Evolutionary conservation across 2,329 filamentous ascomycete species (phyloP), one percentile per base, ranked within the genome.

Genomic region (Sporothrix brunneoviolacea): DNA sequence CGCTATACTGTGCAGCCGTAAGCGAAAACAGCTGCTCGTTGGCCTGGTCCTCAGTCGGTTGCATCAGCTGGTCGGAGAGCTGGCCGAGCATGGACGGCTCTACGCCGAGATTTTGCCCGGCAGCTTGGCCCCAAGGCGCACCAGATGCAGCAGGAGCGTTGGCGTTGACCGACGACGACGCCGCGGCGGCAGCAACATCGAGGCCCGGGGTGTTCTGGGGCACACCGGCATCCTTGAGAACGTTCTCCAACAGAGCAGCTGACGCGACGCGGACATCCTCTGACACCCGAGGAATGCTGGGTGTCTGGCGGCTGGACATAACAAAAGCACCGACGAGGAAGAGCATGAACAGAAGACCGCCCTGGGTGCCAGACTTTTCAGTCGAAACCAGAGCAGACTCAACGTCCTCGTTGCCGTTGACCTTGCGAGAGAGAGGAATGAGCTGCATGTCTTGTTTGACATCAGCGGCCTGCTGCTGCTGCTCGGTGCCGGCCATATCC

Each of bases 251-350:
- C 18, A 93, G 79, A 18, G 83, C 81, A 45, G 86, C 84, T 13
- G 88, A 89, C 36, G 86, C 87, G 57, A 80, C 84, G 53, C 87
- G 84, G 51, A 93, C 82, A 60, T 91, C 86, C 51, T 91, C 86
- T 32, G 88, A 86, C 64, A 91, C 84, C 51, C 80, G 80, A 45
- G 87, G 86, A 59, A 94, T 83, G 58, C 82, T 80, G 35, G 83
- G 80, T n/a, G 83, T 75, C 39, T 82, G 80, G 59, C 82, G 82
- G 70, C 91, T 94, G 28, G 91, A 96, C 55, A 93, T 86, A 60
- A 97, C 90, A 64, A 96, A 95, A 48, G 93, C 93, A 64, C 93
- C 93, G 57, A 95, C 91, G 49, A 98, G 85, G 64, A 98, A 86
- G 59, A 96, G 86, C 89, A 96, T 95, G 68, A 91, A 85, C 66